Base-by-base conservation (phyloP, 2,329 filamentous ascomycete genomes). In the Arthrobotrys pseudoclavata region DNA sequence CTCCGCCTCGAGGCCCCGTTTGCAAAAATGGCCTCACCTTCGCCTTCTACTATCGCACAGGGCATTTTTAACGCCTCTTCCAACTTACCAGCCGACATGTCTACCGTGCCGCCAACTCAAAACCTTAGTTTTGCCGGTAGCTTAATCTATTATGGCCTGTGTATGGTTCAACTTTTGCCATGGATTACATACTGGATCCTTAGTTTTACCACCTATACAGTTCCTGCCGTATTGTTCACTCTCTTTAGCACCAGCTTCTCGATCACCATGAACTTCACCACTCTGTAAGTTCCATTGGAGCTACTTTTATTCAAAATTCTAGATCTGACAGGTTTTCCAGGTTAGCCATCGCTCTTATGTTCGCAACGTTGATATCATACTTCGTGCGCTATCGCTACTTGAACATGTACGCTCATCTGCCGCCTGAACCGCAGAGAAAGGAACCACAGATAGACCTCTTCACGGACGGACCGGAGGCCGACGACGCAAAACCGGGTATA, bases 231-330 rank as follows among this genome's bases (percentile, higher is more conserved):
- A 84, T 88, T 98, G 18, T 99, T 97, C 83, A 92, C 90, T 4
- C 86, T 97, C 79, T 93, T 97, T 82, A 97, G 94, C 4, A 95
- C 93, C 79, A 97, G 92, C 84, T 86, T 97, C 86, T 99, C 96
- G 0, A 93, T 99, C 82, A 99, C 96, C 10, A 96, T 99, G 94
- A 98, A 98, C 83, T 95, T 96, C 81, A 98, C 95, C 20, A 99
- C 96, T 18, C 85, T 99, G 90, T 96, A 89, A 83, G 90, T 82
- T 24, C 45, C 15, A 79, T 69, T 18, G 55, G 12, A 37, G 7
- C 4, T n/a, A 2, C 3, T 22, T 13, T 26, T 50, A 31, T 20
- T 29, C 13, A 6, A 24, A 13, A 18, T 34, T 15, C 9, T 13
- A 40, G 12, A 48, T 52, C 67, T 50, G 52, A 69, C 37, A 12